Evolutionary conservation across 2,329 filamentous ascomycete genomes (phyloP).

Genomic region (Penicillium paneum): DNA sequence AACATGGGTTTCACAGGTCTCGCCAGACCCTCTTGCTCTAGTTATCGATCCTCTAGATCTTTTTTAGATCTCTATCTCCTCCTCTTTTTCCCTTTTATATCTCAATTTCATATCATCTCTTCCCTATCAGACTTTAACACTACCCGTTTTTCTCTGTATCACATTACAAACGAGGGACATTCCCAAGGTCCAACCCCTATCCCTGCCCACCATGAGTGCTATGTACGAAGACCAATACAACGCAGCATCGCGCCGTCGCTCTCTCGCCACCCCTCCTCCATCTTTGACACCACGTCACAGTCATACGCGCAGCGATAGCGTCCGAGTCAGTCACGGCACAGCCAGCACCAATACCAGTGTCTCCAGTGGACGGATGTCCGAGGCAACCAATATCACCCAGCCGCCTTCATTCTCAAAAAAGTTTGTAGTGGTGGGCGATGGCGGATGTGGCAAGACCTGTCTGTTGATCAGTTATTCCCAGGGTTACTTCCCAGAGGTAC

Average conservation of each 20-base stretch:
- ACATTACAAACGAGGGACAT: slow-evolving; percentile 14
- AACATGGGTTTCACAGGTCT: slow-evolving; percentile 27
- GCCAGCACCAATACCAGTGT: slow-evolving; percentile 80
- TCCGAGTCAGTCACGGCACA: slow-evolving; percentile 81
- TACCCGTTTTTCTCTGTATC: neutral
- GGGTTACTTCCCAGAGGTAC: slow-evolving; percentile 97
- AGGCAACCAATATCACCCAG: slow-evolving; percentile 81
- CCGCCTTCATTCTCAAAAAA: slow-evolving; percentile 96
- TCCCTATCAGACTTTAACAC: neutral
- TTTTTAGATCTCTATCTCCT: slow-evolving; percentile 13
- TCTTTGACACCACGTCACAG: slow-evolving; percentile 44
- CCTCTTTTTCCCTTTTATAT: slow-evolving; percentile 1
- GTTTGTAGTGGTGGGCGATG: slow-evolving; percentile 97
- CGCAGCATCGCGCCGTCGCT: slow-evolving; percentile 59
- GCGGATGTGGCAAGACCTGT: slow-evolving; percentile 98
- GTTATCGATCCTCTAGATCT: slow-evolving; percentile 22
- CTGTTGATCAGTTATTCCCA: slow-evolving; percentile 98
- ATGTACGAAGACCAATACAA: slow-evolving; percentile 46
- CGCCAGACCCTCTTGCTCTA: slow-evolving; percentile 18
- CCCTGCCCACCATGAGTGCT: slow-evolving; percentile 29
- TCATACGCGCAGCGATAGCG: slow-evolving; percentile 53
- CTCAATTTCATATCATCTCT: neutral
- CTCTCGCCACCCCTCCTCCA: slow-evolving; percentile 44
- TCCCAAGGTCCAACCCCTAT: slow-evolving; percentile 13
- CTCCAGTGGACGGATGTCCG: slow-evolving; percentile 69